These are phyloP conservation scores for Hypoxylon trugodes DNA, from an alignment of 495 filamentous ascomycete genomes.

Conservation along the genomic window DNA sequence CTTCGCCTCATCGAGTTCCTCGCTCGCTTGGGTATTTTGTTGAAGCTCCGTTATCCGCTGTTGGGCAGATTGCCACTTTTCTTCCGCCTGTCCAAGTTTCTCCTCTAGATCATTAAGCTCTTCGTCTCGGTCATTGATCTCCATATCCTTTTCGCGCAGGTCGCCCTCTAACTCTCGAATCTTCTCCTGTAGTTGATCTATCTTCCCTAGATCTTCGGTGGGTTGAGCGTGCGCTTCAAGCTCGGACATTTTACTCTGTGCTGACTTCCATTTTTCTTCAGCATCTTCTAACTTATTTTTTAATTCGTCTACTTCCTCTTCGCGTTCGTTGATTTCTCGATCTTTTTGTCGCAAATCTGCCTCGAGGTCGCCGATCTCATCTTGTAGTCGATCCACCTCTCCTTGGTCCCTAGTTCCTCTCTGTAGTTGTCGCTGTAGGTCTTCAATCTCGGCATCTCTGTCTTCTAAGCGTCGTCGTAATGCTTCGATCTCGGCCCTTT, in stretches of 20 bases:
- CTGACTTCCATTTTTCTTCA: conserved; percentile 43
- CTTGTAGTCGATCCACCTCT: conserved; percentile 61
- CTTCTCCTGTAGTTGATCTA: conserved; percentile 72
- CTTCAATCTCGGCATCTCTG: conserved; percentile 64
- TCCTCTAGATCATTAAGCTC: conserved; percentile 61
- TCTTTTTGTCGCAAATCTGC: conserved; percentile 67
- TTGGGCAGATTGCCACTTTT: conserved; percentile 50
- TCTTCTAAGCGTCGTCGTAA: conserved; percentile 61
- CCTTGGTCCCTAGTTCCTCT: conserved; percentile 44
- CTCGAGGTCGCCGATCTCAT: conserved; percentile 67
- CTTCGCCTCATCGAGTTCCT: conserved; percentile 64
- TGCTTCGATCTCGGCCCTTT: conserved; percentile 66
- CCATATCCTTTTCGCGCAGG: conserved; percentile 70
- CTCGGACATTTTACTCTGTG: conserved; percentile 57
- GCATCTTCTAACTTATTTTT: conserved; percentile 25
- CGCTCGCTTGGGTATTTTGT: conserved; percentile 61
- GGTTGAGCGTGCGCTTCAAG: conserved; percentile 61
- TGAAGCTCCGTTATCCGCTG: conserved; percentile 69
- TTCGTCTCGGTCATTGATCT: conserved; percentile 71
- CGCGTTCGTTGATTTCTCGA: conserved; percentile 49
- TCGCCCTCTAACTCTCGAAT: conserved; percentile 73
- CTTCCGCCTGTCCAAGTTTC: conserved; percentile 51
- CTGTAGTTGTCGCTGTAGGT: conserved; percentile 46
- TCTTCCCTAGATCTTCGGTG: conserved; percentile 57
- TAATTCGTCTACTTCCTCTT: conserved; percentile 53